Evolutionary conservation across 495 filamentous ascomycete genomes (phyloP), one percentile per base, ranked within the genome.

Genomic region (Talaromyces liani): DNA sequence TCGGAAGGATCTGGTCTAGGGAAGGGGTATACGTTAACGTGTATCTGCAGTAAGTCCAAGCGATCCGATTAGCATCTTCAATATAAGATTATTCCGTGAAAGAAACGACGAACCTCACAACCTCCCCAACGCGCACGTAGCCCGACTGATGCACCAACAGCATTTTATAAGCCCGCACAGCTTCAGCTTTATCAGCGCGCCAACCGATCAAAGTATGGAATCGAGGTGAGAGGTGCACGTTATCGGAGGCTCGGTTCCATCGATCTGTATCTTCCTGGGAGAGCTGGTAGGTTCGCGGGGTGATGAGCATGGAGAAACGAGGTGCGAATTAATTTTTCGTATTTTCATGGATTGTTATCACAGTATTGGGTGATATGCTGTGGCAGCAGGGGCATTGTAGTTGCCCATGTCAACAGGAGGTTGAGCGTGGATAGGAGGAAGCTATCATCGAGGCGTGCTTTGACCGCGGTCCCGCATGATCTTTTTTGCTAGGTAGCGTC

Each of bases 21-120:
- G 89, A 84, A n/a, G 94, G 93, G 2, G 88, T 92, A 73, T 98
- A 98, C 9, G 91, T 97, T 29, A 97, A 76, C 10, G 92, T 97
- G 74, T 97, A 98, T 68, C 85, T 87, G 33, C 36, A 33, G 18
- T 20, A 56, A 31, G 14, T 54, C 53, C 53, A 56, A 6, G 12
- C 20, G 22, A 29, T 56, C 53, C 8, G 45, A 29, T 56, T 29
- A 56, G 53, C 27, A 56, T 49, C 82, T 18, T n/a, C 27, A 31
- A 47, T n/a, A 56, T 34, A 12, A 9, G 7, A 29, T 34, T 58
- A 41, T 49, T n/a, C 31, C 25, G 27, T 27, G 2, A 58, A 31
- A 34, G 62, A 22, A 56, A 62, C 31, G 8, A 63, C 70, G 56
- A 67, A 87, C 84, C 87, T 87, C 57, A 96, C 85, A 36, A 98